phyloP scores from a whole-genome alignment of 1,284 basidiomycete genomes.

The Ceratobasidium sp. region DNA sequence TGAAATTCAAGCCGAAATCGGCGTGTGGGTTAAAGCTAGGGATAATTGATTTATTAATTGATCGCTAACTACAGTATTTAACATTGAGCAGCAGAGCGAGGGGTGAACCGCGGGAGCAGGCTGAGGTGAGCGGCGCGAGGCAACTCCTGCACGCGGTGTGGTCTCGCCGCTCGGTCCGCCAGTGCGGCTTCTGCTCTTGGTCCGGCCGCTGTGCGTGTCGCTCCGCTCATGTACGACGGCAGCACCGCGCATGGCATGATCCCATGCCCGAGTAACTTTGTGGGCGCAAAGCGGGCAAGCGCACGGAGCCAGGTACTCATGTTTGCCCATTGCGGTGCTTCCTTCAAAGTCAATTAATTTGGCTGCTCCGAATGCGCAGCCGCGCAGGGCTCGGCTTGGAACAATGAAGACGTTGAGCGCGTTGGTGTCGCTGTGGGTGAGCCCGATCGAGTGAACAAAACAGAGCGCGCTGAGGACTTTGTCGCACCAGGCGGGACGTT shows the following conservation, averaged over 20 bases:
- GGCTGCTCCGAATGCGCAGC: conserved; percentile 56
- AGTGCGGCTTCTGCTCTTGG: conserved; percentile 19
- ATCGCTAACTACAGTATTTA: too few species aligned
- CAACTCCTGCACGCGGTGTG: conserved; percentile 28
- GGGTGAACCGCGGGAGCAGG: too few species aligned
- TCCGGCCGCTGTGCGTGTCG: not conserved
- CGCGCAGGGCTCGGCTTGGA: conserved; percentile 28
- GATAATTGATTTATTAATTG: too few species aligned
- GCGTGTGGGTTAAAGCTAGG: too few species aligned
- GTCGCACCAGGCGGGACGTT: conserved; percentile 67
- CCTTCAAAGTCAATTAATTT: conserved; percentile 86
- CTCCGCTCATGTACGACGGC: conserved; percentile 24
- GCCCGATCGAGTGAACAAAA: conserved; percentile 77
- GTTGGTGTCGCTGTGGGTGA: conserved; percentile 83
- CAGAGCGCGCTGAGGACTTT: conserved; percentile 83
- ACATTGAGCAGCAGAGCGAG: too few species aligned
- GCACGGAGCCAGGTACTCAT: conserved; percentile 38
- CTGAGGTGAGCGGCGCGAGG: not conserved
- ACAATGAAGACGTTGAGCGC: conserved; percentile 83
- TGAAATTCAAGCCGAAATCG: too few species aligned
- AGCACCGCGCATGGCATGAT: conserved; percentile 71
- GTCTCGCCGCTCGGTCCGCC: conserved; percentile 25
- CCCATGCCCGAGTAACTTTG: conserved; percentile 76
- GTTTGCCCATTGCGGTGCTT: conserved; percentile 59
- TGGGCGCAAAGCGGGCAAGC: conserved; percentile 82